These are phyloP conservation scores for Ogataea allantospora DNA, from an alignment of 805 yeast species.

Conservation along the genomic window DNA sequence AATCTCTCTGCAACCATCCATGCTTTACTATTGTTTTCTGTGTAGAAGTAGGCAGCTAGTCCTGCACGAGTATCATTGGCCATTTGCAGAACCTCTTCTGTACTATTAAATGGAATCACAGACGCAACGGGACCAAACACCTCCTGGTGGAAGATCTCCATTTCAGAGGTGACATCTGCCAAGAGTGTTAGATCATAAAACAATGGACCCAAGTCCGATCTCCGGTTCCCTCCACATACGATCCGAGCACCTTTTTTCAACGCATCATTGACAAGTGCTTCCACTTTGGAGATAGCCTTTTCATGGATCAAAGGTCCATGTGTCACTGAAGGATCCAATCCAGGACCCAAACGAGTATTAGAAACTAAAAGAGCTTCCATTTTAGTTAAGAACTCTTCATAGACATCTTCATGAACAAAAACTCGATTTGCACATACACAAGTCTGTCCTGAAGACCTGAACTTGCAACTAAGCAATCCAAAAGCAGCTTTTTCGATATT, in stretches of 20 bases:
- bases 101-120: slow-evolving; percentile 52
- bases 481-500: slow-evolving; percentile 61
- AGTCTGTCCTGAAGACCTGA: slow-evolving; percentile 75
- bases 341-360: slow-evolving; percentile 59
- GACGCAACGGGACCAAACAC: slow-evolving; percentile 82
- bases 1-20: slow-evolving; percentile 58
- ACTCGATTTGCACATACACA: slow-evolving; percentile 76
- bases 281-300: slow-evolving; percentile 56
- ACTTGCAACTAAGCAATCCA: slow-evolving; percentile 61
- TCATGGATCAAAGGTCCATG: slow-evolving; percentile 74
- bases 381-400: slow-evolving; percentile 53
- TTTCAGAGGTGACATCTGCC: slow-evolving; percentile 50
- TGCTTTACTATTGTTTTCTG: slow-evolving; percentile 49
- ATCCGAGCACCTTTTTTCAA: slow-evolving; percentile 56
- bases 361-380: slow-evolving; percentile 42
- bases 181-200: slow-evolving; percentile 68
- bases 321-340: slow-evolving; percentile 53
- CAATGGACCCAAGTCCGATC: slow-evolving; percentile 57
- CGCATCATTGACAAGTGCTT: slow-evolving; percentile 62
- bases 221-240: slow-evolving; percentile 56
- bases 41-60: slow-evolving; percentile 70
- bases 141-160: slow-evolving; percentile 61
- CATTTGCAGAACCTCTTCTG: slow-evolving; percentile 50
- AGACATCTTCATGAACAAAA: slow-evolving; percentile 58
- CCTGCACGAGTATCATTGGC: slow-evolving; percentile 69